These are phyloP conservation scores for Globisporangium camurandrum DNA, from an alignment of 352 stramenopile species.

Conservation along the genomic window DNA sequence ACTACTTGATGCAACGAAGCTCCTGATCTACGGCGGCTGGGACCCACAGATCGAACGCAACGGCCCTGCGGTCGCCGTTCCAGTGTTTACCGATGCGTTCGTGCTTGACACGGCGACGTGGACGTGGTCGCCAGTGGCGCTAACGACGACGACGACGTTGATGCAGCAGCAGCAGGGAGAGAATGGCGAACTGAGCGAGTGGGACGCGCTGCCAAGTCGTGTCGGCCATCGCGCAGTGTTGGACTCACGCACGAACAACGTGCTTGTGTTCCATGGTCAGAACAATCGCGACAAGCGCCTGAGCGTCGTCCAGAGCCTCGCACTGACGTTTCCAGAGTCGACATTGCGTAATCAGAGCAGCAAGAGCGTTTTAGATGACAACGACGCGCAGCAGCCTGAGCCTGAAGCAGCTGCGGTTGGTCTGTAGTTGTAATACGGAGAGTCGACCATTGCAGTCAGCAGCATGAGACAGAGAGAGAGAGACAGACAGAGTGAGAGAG, in stretches of 20 bases:
- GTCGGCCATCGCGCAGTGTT: slow-evolving; percentile 84
- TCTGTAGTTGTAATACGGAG: no score
- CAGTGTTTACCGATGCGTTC: slow-evolving; percentile 87
- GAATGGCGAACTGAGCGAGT: no score
- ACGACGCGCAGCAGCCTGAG: no score
- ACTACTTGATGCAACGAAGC: slow-evolving; percentile 77
- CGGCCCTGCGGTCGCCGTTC: slow-evolving; percentile 10
- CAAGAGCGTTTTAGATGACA: no score
- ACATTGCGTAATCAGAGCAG: neutral
- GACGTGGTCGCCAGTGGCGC: slow-evolving; percentile 76
- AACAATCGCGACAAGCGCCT: slow-evolving; percentile 70
- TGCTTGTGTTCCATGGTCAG: slow-evolving; percentile 87
- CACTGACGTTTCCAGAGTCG: no score
- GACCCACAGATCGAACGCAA: slow-evolving; percentile 68
- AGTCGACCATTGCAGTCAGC: no score
- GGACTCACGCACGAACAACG: slow-evolving; percentile 37
- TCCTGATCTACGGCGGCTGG: slow-evolving; percentile 92
- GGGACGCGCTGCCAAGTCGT: slow-evolving; percentile 26
- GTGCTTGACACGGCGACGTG: slow-evolving; percentile 88
- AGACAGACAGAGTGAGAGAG: no score
- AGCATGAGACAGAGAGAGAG: no score
- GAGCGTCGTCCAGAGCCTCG: slow-evolving; percentile 70
- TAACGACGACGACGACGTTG: slow-evolving; percentile 15
- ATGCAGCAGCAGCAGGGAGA: slow-evolving; percentile 6
- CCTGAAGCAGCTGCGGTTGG: no score